Percentiles rank a stretch among this genome's conserved stretches.
phyloP scores from a whole-genome alignment of 352 stramenopile species.

The Blastocystis sp. region DNA sequence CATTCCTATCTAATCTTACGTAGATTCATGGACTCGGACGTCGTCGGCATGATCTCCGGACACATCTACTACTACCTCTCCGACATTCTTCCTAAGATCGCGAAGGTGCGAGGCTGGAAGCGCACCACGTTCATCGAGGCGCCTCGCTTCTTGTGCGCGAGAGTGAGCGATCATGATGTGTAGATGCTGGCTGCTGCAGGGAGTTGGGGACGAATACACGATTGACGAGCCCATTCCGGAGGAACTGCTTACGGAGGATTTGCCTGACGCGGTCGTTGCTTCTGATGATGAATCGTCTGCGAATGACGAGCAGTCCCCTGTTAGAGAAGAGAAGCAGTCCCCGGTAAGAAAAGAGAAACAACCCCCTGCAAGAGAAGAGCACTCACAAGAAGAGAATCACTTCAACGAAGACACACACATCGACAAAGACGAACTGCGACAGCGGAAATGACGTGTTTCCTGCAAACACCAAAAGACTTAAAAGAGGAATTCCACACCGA shows the following conservation, averaged over 20 bases:
- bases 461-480: conserved; percentile 10
- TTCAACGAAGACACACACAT: too few relatives aligned
- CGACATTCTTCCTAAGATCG: conserved; percentile 72
- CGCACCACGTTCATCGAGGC: conserved; percentile 44
- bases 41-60: conserved; percentile 54
- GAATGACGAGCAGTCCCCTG: too few relatives aligned
- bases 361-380: too few relatives aligned
- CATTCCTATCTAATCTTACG: not conserved
- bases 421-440: not conserved
- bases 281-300: not conserved
- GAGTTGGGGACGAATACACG: not conserved
- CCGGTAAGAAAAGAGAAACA: too few relatives aligned
- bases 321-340: too few relatives aligned
- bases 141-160: conserved; percentile 24
- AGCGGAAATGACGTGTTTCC: not conserved
- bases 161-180: not conserved
- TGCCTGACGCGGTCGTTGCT: not conserved
- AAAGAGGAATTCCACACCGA: conserved; percentile 50
- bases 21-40: conserved; percentile 38
- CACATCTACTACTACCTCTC: conserved; percentile 74
- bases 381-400: too few relatives aligned
- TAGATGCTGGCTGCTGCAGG: conserved; percentile 36
- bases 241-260: conserved; percentile 8
- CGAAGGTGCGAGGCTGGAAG: conserved; percentile 63
- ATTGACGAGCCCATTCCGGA: conserved; percentile 47